A percentile compares a stretch with the other conserved stretches of the same genome.
These are phyloP conservation scores for Saccharomycopsis phalli DNA, from an alignment of 1,139 yeast genomes.

Conservation along the genomic window DNA sequence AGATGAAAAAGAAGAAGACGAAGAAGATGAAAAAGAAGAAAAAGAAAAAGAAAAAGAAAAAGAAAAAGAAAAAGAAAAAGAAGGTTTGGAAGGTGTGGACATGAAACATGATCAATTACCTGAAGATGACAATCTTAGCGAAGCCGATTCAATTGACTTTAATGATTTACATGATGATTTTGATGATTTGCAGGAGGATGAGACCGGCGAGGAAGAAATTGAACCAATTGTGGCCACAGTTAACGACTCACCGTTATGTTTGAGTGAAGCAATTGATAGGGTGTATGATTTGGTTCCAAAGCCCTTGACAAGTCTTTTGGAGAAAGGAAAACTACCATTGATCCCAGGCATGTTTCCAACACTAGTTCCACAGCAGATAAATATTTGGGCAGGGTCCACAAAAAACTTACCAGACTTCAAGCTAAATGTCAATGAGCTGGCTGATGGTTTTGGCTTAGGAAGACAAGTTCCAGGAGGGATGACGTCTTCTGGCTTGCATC, in stretches of 20 bases:
- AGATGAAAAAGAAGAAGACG: conserved; percentile 11
- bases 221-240: conserved; percentile 3
- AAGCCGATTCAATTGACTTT: conserved; percentile 36
- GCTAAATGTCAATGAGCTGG: conserved; percentile 22
- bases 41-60: conserved; percentile 13
- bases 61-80: conserved; percentile 19
- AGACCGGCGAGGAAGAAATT: conserved; percentile 23
- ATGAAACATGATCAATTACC: conserved; percentile 17
- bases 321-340: conserved; percentile 31
- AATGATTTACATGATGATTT: conserved; percentile 43
- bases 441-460: conserved; percentile 37
- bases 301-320: conserved; percentile 43
- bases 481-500: conserved; percentile 69
- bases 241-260: conserved; percentile 23
- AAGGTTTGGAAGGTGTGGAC: conserved; percentile 22
- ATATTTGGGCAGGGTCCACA: conserved; percentile 57
- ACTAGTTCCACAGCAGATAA: conserved; percentile 60
- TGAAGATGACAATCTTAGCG: conserved; percentile 24
- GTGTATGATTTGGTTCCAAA: conserved; percentile 48
- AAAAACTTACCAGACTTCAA: conserved; percentile 20
- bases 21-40: conserved; percentile 15
- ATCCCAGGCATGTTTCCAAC: conserved; percentile 34
- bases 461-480: conserved; percentile 45
- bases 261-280: conserved; percentile 29
- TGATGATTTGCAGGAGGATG: conserved; percentile 32